Base-by-base conservation (phyloP, 2,329 filamentous ascomycete species). In the Coniella vitis region DNA sequence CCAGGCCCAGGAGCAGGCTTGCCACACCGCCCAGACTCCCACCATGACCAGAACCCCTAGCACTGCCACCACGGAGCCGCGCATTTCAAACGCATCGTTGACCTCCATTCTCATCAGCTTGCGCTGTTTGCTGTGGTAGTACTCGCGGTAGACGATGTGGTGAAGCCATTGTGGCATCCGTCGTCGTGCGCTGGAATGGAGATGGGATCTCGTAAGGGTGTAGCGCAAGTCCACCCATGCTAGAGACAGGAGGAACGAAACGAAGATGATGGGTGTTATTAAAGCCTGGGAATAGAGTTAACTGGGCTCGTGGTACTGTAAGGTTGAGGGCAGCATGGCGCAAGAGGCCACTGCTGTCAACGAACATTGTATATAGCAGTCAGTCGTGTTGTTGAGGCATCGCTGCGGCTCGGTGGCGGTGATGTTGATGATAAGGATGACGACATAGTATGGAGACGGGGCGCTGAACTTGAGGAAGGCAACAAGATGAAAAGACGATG, bases 231-330 rank as follows among this genome's bases (percentile, higher is more conserved):
- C 82, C 38, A 86, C 73, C 45, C 84, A 63, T 60, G 75, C 72
- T 39, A 87, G 75, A 2, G 83, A 86, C 55, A 86, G 39, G 37
- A 87, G 62, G 65, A 86, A 86, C 19, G 79, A 76, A 44, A 79
- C 68, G 61, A 86, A 78, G 55, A 80, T 72, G 53, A 86, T 56
- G 7, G 84, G 82, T 0, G 81, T 83, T 65, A 84, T 70, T 56
- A 86, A 56, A 17, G 70, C 47, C 72, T 76, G 49, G 13, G 32
- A 16, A 2, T 16, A 22, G 3, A 21, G 16, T 44, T 12, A 53
- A 34, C 29, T 36, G n/a, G n/a, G n/a, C 22, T 12, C 10, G 40
- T 13, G 14, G 21, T 17, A 4, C 36, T 35, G 29, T 20, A 37
- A 12, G 13, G 37, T 25, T 3, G 14, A 13, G 20, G 4, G 7